Conservation (phyloP, 148 eudicot genomes). For the Vaccinium darrowii region DNA sequence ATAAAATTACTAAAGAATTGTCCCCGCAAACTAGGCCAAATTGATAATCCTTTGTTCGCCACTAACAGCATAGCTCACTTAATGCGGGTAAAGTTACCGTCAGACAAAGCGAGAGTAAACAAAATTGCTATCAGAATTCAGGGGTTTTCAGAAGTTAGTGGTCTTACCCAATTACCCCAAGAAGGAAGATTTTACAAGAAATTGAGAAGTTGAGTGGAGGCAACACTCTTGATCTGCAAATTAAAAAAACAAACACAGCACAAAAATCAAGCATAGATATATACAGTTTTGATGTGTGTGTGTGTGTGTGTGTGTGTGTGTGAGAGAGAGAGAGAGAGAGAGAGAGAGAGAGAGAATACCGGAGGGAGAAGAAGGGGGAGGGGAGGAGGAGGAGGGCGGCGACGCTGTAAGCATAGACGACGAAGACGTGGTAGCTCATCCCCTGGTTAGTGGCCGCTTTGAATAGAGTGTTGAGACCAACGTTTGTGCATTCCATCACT, state of each 20-base stretch:
- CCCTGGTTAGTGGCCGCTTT: neutral
- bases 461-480: neutral
- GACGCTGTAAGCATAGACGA: neutral
- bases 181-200: neutral
- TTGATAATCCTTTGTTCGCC: too few relatives aligned
- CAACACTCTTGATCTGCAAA: neutral
- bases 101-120: too few relatives aligned
- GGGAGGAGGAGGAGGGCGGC: conserved; percentile 8
- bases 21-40: too few relatives aligned
- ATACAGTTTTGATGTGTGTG: neutral
- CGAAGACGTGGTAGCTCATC: conserved; percentile 7
- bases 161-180: conserved; percentile 1
- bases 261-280: neutral
- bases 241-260: neutral
- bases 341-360: neutral
- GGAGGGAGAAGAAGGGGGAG: neutral
- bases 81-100: neutral
- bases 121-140: neutral
- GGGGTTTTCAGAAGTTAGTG: neutral
- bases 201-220: neutral
- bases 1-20: too few relatives aligned
- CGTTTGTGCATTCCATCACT: neutral
- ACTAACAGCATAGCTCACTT: neutral
- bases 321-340: neutral
- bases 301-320: too few relatives aligned